Conservation (phyloP, 371 early-diverging fungal genomes). For the Mucor circinelloides region DNA sequence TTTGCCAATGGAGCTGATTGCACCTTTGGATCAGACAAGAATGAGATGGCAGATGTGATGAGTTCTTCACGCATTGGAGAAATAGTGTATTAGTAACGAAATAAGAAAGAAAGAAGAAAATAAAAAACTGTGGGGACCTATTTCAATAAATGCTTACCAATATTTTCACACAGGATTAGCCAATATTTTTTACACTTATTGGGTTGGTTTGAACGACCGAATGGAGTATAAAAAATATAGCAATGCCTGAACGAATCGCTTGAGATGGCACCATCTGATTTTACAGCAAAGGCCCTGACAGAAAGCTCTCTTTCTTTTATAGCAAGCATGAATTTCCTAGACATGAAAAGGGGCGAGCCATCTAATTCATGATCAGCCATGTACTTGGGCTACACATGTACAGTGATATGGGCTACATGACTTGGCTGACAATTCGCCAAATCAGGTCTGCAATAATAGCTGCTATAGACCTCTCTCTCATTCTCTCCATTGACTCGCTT, state of each 20-base stretch:
- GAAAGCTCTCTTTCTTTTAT: no score
- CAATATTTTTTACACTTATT: background rate
- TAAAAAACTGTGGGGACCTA: slow-evolving; percentile 11
- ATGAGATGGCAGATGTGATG: slow-evolving; percentile 86
- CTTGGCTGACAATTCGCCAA: background rate
- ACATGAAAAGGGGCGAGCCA: no score
- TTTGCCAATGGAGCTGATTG: slow-evolving; percentile 86
- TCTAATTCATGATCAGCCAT: no score
- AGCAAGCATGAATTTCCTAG: no score
- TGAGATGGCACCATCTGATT: background rate
- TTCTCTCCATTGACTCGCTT: no score
- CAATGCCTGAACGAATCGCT: background rate
- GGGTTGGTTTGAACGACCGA: background rate
- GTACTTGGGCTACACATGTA: no score
- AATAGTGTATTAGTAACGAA: background rate
- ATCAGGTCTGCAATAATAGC: background rate
- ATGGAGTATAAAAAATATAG: background rate
- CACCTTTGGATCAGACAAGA: slow-evolving; percentile 92
- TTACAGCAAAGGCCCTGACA: no score
- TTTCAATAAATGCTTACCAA: slow-evolving; percentile 11
- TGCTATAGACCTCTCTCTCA: background rate
- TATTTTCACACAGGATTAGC: slow-evolving; percentile 1
- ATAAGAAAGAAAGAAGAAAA: background rate
- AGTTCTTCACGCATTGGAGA: slow-evolving; percentile 83
- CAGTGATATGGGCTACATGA: no score